These are phyloP conservation scores for Nicotiana rustica DNA, from an alignment of 305 asterid species.

Conservation along the genomic window DNA sequence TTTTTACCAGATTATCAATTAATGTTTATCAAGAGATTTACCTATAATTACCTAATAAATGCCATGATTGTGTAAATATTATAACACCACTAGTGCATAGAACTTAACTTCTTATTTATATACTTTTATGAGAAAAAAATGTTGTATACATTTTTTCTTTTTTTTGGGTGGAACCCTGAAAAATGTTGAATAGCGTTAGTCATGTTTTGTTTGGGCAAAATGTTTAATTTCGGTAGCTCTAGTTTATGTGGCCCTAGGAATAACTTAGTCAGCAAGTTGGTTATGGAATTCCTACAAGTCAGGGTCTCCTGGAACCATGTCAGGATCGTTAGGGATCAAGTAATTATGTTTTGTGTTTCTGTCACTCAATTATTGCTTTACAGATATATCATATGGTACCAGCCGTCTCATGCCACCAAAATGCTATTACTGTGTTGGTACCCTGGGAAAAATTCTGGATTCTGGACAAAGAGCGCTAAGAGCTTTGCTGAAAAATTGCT, in stretches of 20 bases:
- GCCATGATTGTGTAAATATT: too few species aligned
- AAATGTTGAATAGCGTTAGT: not conserved
- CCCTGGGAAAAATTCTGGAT: not conserved
- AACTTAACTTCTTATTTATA: not conserved
- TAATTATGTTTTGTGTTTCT: not conserved
- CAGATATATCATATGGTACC: slow-evolving; percentile 24
- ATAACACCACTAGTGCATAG: too few species aligned
- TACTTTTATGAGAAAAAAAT: not conserved
- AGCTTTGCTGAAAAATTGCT: slow-evolving; percentile 4
- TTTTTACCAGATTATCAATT: too few species aligned
- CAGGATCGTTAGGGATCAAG: not conserved
- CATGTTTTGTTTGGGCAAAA: not conserved
- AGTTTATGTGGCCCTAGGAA: not conserved
- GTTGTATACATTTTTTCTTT: not conserved
- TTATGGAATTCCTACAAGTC: slow-evolving; percentile 6
- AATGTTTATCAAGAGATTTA: too few species aligned
- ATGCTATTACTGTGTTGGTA: slow-evolving; percentile 11
- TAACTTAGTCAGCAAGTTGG: not conserved
- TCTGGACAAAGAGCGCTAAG: not conserved
- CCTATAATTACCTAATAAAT: too few species aligned
- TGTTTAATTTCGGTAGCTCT: not conserved
- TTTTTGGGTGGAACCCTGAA: not conserved
- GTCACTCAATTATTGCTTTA: not conserved
- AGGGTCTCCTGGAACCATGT: not conserved
- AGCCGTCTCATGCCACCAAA: not conserved